Conservation (phyloP, 2,329 filamentous ascomycete genomes). For the Xylariaceae sp. region DNA sequence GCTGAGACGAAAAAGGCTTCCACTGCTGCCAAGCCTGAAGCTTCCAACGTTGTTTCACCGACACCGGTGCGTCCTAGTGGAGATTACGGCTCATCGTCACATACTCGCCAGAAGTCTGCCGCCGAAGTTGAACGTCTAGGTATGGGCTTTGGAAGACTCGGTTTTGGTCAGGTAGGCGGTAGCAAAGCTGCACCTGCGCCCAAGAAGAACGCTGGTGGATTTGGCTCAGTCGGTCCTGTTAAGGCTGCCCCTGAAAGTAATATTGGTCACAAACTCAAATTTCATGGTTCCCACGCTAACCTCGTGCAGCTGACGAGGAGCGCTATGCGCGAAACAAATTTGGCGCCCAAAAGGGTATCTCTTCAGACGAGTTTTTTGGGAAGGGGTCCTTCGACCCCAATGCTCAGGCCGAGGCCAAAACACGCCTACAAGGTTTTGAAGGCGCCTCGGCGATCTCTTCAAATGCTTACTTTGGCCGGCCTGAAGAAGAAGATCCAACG, state of each 20-base stretch:
- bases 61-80: conserved; percentile 68
- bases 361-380: conserved; percentile 96
- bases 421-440: conserved; percentile 85
- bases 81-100: conserved; percentile 60
- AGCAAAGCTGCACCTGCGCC: conserved; percentile 49
- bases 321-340: conserved; percentile 85
- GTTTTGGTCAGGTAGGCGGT: conserved; percentile 80
- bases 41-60: conserved; percentile 64
- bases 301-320: conserved; percentile 63
- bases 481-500: conserved; percentile 68
- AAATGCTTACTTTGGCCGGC: conserved; percentile 94
- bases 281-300: conserved; percentile 1
- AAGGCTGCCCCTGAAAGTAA: conserved; percentile 67
- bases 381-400: conserved; percentile 80
- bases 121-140: conserved; percentile 85
- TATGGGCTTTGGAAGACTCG: conserved; percentile 80
- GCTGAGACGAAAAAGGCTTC: conserved; percentile 38
- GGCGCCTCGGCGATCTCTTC: conserved; percentile 89
- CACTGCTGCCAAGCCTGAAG: conserved; percentile 35
- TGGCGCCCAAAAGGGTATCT: conserved; percentile 89
- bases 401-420: conserved; percentile 80
- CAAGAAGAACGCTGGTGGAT: conserved; percentile 77
- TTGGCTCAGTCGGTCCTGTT: conserved; percentile 77
- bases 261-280: conserved; percentile 15
- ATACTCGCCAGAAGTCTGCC: conserved; percentile 57